These are phyloP conservation scores for Trametes hirsuta DNA, from an alignment of 1,284 basidiomycete genomes.

Conservation along the genomic window DNA sequence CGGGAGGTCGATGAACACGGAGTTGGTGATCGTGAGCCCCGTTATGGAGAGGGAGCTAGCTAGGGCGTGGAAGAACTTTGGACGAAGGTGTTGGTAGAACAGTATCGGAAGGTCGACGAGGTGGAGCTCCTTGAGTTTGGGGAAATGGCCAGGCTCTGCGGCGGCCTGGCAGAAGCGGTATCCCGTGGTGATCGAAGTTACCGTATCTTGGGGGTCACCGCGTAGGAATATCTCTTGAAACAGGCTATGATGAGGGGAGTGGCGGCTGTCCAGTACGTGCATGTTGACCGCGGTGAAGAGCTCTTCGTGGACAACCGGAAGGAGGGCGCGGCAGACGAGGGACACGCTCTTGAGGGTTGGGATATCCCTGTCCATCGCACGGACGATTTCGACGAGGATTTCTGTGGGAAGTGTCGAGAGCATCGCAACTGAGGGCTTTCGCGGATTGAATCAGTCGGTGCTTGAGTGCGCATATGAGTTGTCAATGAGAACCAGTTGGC, in stretches of 20 bases:
- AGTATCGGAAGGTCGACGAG: background rate
- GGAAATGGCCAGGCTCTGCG: background rate
- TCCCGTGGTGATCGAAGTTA: background rate
- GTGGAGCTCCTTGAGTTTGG: background rate
- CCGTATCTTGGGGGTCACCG: background rate
- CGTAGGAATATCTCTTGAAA: background rate
- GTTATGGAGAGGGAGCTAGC: background rate
- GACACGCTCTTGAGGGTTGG: background rate
- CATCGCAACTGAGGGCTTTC: background rate
- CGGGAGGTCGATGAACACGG: background rate
- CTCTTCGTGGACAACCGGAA: conserved; percentile 2
- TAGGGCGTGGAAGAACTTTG: background rate
- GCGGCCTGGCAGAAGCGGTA: background rate
- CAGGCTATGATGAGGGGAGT: background rate
- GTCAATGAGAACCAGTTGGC: too few relatives aligned
- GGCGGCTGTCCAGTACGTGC: background rate
- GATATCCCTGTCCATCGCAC: background rate
- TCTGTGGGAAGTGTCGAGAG: conserved; percentile 3
- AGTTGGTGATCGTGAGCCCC: conserved; percentile 2
- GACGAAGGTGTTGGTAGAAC: background rate
- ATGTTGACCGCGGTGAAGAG: conserved; percentile 10
- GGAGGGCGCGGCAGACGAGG: conserved; percentile 1
- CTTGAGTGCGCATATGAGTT: too few relatives aligned
- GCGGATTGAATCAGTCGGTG: too few relatives aligned
- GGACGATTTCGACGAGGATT: background rate